These are phyloP conservation scores for Aspergillus ruber DNA, from an alignment of 2,329 filamentous ascomycete species.

Conservation along the genomic window DNA sequence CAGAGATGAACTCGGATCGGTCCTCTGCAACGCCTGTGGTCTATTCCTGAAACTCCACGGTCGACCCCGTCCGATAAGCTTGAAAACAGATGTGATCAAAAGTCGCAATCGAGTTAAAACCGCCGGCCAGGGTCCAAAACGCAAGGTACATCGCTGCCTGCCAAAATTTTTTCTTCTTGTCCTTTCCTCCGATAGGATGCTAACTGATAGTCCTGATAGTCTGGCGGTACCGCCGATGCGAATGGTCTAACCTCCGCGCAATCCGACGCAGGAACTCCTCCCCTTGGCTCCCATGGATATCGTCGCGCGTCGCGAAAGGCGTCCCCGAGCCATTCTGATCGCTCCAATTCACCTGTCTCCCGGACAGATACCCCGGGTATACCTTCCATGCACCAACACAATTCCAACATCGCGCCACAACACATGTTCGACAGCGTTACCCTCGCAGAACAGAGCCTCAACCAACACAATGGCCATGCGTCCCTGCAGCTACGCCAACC, in stretches of 20 bases:
- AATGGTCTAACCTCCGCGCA: conserved; percentile 55
- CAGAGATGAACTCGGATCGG: conserved; percentile 88
- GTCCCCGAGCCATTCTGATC: conserved; percentile 65
- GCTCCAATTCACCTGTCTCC: conserved; percentile 70
- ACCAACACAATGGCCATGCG: conserved; percentile 45
- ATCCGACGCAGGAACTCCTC: conserved; percentile 51
- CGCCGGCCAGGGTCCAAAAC: conserved; percentile 67
- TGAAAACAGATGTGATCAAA: conserved; percentile 99
- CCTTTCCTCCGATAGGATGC: conserved; percentile 1
- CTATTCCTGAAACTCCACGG: conserved; percentile 96
- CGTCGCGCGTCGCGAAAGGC: conserved; percentile 65
- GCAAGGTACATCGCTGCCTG: conserved; percentile 59
- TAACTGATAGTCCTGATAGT: conserved; percentile 31
- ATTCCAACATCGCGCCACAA: conserved; percentile 63
- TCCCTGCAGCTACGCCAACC: conserved; percentile 49
- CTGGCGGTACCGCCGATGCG: conserved; percentile 39
- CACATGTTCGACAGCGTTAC: conserved; percentile 69
- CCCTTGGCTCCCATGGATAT: conserved; percentile 52
- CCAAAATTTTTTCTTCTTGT: conserved; percentile 17
- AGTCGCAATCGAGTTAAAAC: conserved; percentile 97
- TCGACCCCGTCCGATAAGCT: conserved; percentile 82
- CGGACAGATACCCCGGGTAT: conserved; percentile 72
- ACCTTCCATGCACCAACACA: conserved; percentile 47
- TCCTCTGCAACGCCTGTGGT: conserved; percentile 97
- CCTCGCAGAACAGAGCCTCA: conserved; percentile 64